Percentiles rank a stretch among this genome's conserved stretches.
Evolutionary conservation across 73 alveolate species (phyloP).

Genomic region (Paramecium caudatum): DNA sequence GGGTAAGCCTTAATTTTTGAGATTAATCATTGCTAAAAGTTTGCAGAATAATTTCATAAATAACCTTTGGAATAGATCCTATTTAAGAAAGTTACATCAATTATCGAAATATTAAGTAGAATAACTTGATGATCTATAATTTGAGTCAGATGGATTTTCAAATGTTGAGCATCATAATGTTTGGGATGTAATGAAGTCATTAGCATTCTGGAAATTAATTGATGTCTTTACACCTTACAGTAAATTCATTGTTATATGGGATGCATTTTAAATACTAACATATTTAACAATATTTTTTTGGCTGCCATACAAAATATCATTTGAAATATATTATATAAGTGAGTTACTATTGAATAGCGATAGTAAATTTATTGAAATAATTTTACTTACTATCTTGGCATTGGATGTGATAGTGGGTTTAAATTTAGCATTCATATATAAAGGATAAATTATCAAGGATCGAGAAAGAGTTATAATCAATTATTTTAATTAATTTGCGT

Average conservation of each 20-base stretch:
- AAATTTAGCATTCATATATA: conserved; percentile 51
- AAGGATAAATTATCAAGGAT: conserved; percentile 55
- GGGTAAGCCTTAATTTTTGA: conserved; percentile 62
- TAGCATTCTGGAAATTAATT: background rate
- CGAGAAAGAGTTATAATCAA: conserved; percentile 24
- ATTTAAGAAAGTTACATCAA: conserved; percentile 40
- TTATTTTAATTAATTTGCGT: conserved; percentile 15
- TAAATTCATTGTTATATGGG: conserved; percentile 61
- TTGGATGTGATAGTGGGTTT: conserved; percentile 36
- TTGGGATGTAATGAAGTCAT: background rate
- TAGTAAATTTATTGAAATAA: background rate
- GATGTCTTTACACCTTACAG: conserved; percentile 67
- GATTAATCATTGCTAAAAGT: conserved; percentile 54
- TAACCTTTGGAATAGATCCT: conserved; percentile 62
- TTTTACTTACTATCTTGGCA: conserved; percentile 3
- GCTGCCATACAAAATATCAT: conserved; percentile 60
- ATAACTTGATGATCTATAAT: conserved; percentile 46
- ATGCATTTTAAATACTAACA: conserved; percentile 20
- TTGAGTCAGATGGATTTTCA: conserved; percentile 15
- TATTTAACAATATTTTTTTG: conserved; percentile 39
- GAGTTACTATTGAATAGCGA: conserved; percentile 32
- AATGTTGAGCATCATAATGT: background rate
- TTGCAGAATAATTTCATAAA: conserved; percentile 35
- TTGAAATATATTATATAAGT: conserved; percentile 5
- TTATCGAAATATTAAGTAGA: background rate